A percentile compares a stretch with the other conserved stretches of the same genome.
Evolutionary conservation across 805 yeast species (phyloP).

Genomic region (Maudiozyma barnettii): DNA sequence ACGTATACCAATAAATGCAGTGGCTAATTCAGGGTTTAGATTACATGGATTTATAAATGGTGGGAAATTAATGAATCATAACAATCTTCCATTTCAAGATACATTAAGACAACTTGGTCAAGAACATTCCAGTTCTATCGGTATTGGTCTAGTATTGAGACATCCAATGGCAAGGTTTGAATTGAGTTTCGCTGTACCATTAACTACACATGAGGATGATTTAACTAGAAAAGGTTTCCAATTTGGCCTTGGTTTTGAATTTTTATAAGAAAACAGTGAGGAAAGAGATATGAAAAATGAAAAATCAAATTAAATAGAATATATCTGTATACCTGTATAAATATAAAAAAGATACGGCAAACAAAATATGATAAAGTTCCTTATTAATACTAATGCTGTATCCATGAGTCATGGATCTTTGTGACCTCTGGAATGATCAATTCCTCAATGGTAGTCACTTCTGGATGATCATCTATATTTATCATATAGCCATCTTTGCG

Average conservation of each 20-base stretch:
- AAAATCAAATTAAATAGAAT: neutral
- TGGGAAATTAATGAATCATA: slow-evolving; percentile 45
- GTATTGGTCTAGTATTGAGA: slow-evolving; percentile 50
- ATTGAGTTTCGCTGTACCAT: slow-evolving; percentile 53
- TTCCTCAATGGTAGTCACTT: slow-evolving; percentile 52
- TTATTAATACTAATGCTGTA: slow-evolving; percentile 15
- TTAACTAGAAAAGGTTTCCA: slow-evolving; percentile 54
- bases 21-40: slow-evolving; percentile 40
- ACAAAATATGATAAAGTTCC: neutral
- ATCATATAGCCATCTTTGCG: slow-evolving; percentile 38
- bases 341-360: neutral
- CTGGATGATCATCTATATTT: slow-evolving; percentile 31
- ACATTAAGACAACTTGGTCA: slow-evolving; percentile 24
- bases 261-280: slow-evolving; percentile 30
- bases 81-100: slow-evolving; percentile 13
- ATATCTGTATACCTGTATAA: neutral
- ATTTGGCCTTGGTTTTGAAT: slow-evolving; percentile 54
- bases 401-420: slow-evolving; percentile 55
- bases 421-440: slow-evolving; percentile 72
- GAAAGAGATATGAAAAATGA: neutral
- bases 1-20: slow-evolving; percentile 44
- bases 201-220: slow-evolving; percentile 43
- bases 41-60: slow-evolving; percentile 56
- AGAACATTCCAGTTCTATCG: slow-evolving; percentile 44
- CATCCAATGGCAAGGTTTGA: slow-evolving; percentile 63